Percentiles rank a stretch among this genome's conserved stretches.
These are phyloP conservation scores for Sugiyamaella boreocaroliniensis DNA, from an alignment of 805 yeast species.

Conservation along the genomic window DNA sequence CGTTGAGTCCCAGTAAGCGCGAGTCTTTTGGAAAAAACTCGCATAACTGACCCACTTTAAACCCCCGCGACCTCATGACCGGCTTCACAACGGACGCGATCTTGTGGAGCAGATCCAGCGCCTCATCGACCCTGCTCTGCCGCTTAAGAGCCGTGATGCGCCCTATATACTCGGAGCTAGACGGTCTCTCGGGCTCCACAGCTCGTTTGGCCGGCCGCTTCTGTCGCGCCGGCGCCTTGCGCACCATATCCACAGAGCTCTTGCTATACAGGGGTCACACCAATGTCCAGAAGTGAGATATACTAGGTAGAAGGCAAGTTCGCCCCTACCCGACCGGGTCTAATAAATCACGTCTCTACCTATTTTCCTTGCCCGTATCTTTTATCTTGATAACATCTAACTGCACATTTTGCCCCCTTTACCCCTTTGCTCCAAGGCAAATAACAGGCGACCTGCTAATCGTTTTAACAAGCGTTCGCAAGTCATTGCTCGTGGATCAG, in stretches of 20 bases:
- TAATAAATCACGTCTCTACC: too few relatives aligned
- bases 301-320: too few relatives aligned
- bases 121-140: constrained; percentile 42
- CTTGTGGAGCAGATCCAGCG: constrained; percentile 55
- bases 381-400: too few relatives aligned
- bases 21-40: constrained; percentile 76
- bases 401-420: too few relatives aligned
- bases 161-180: constrained; percentile 14
- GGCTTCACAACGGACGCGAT: constrained; percentile 69
- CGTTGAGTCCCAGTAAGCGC: constrained; percentile 70
- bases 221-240: not conserved
- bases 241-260: not conserved
- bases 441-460: too few relatives aligned
- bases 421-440: too few relatives aligned
- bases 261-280: too few relatives aligned
- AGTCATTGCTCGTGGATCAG: too few relatives aligned
- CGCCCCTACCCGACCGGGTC: too few relatives aligned
- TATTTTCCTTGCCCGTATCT: too few relatives aligned
- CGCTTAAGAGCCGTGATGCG: constrained; percentile 39
- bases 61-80: constrained; percentile 58
- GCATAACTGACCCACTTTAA: constrained; percentile 59
- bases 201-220: not conserved
- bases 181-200: not conserved
- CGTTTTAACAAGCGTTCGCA: too few relatives aligned
- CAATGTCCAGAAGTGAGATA: too few relatives aligned